Evolutionary conservation across 176 grass and related monocot species (phyloP), one percentile per base, ranked within the genome.

Genomic region (Panicum miliaceum): DNA sequence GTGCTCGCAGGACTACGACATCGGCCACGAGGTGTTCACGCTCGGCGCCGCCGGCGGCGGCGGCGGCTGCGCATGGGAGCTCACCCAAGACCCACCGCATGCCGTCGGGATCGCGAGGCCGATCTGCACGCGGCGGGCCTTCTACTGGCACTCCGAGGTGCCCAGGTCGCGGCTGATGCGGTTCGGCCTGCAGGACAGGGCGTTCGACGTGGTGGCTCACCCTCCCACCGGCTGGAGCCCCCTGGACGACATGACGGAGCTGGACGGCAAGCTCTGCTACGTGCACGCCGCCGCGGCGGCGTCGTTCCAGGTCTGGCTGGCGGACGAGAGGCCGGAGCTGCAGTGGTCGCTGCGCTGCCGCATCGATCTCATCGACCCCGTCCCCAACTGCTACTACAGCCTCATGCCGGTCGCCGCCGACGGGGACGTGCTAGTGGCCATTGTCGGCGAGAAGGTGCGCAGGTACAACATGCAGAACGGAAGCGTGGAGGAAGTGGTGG

Each of bases 261-360:
- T 38, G 1, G 9, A 6, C 73, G 73, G 73, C 2, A 41, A 59
- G 73, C 50, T 76, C 5, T 76, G 34, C 73, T 76, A 76, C 53
- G 73, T 59, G 12, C 11, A 26, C 73, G 12, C 73, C 11, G 11
- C 34, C 2, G 38, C 32, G 0, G 2, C 8, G 5, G 38, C 73
- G 52, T 6, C 53, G 19, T 76, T 59, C 73, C 35, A 76, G 5
- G 34, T 76, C 73, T 76, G 73, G 73, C 5, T 59, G 6, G 53
- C 73, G 0, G 51, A 40, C 9, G 73, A 52, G 51, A 53, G 0
- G 22, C 0, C 15, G 46, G 16, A 19, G 27, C 27, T 20, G 7
- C 3, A 37, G 48, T 75, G 71, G 71, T 75, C 16, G 50, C 32
- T 75, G 16, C 50, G 32, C 1, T 75, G 32, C 73, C 32, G 73